Percentiles rank a stretch among this genome's conserved stretches.
These are phyloP conservation scores for Xylaria castorea DNA, from an alignment of 495 filamentous ascomycete genomes.

Conservation along the genomic window DNA sequence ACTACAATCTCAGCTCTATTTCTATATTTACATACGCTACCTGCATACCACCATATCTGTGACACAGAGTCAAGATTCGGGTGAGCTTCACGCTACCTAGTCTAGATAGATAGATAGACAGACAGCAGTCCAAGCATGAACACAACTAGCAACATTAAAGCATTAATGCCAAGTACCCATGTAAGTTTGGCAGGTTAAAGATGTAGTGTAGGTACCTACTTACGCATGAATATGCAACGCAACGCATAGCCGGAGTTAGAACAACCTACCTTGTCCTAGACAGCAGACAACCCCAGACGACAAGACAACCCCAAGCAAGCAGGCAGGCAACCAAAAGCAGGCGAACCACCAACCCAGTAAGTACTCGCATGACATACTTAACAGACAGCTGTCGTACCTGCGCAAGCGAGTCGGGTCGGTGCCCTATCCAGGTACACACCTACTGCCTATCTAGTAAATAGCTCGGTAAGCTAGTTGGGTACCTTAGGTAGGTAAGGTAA, in stretches of 20 bases:
- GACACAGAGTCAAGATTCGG: background rate
- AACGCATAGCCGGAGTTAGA: too few relatives aligned
- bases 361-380: background rate
- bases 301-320: background rate
- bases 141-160: background rate
- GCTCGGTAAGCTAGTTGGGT: background rate
- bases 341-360: background rate
- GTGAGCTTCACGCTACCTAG: background rate
- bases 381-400: constrained; percentile 6
- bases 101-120: background rate
- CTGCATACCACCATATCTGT: background rate
- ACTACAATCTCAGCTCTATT: background rate
- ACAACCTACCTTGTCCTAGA: constrained; percentile 5
- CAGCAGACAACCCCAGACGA: background rate
- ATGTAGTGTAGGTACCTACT: background rate
- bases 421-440: background rate
- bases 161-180: background rate
- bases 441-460: background rate
- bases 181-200: background rate
- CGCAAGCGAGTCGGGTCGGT: background rate
- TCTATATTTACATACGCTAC: background rate
- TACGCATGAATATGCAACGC: background rate
- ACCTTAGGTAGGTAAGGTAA: background rate
- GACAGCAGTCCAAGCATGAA: background rate
- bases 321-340: background rate